A percentile compares a stretch with the other conserved stretches of the same genome.
These are phyloP conservation scores for Aaosphaeria pasadenensis DNA, from an alignment of 2,329 filamentous ascomycete species.

Conservation along the genomic window DNA sequence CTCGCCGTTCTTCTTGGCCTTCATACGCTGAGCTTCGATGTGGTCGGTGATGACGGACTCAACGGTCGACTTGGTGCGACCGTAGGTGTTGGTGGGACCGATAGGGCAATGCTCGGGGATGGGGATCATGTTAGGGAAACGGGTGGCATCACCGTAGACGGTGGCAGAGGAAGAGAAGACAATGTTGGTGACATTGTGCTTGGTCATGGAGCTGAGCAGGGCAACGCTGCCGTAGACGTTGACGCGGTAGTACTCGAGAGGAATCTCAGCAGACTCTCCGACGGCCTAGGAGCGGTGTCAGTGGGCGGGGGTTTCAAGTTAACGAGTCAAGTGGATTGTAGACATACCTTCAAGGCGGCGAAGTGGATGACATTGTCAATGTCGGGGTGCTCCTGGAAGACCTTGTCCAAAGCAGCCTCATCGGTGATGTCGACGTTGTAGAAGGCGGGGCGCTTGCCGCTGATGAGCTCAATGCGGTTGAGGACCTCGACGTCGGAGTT, in stretches of 20 bases:
- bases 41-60: constrained; percentile 91
- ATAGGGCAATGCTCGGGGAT: constrained; percentile 97
- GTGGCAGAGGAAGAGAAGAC: constrained; percentile 98
- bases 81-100: constrained; percentile 95
- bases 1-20: constrained; percentile 75
- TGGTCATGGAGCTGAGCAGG: constrained; percentile 82
- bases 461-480: constrained; percentile 92
- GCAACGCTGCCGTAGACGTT: constrained; percentile 91
- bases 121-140: constrained; percentile 96
- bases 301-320: not conserved
- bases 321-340: not conserved
- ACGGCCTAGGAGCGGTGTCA: constrained; percentile 65
- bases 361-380: constrained; percentile 99
- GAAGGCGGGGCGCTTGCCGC: constrained; percentile 81
- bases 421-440: constrained; percentile 86
- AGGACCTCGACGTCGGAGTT: constrained; percentile 91
- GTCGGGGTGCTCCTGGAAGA: constrained; percentile 84
- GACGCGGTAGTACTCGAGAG: constrained; percentile 95
- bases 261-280: constrained; percentile 89
- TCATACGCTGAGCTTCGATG: constrained; percentile 81
- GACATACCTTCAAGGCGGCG: constrained; percentile 82
- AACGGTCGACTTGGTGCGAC: constrained; percentile 90
- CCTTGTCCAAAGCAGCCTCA: constrained; percentile 75
- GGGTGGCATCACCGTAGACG: constrained; percentile 96
- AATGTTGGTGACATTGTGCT: constrained; percentile 90